phyloP scores from a whole-genome alignment of 108 stramenopile species.

The Cyclotella kingstonii region DNA sequence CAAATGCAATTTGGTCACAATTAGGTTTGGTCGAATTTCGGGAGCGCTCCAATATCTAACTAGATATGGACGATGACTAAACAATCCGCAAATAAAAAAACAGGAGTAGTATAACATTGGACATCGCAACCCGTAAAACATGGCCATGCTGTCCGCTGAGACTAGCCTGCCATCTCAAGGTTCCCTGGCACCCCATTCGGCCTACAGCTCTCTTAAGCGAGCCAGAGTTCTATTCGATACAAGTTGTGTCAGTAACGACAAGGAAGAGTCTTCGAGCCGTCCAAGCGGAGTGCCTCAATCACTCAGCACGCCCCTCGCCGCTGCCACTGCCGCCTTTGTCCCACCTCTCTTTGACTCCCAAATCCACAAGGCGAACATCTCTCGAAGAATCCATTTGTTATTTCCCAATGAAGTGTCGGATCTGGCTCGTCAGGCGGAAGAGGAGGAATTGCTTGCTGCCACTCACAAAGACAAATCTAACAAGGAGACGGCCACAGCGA shows the following conservation, averaged over 20 bases:
- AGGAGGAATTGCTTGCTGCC: not conserved
- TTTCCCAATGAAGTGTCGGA: slow-evolving; percentile 47
- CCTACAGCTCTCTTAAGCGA: slow-evolving; percentile 47
- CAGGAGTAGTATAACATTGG: too few species aligned
- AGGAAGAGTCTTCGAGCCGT: too few species aligned
- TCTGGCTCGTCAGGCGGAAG: slow-evolving; percentile 29
- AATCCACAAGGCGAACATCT: slow-evolving; percentile 29
- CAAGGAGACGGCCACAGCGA: slow-evolving; percentile 29
- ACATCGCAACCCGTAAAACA: too few species aligned
- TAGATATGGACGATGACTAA: too few species aligned
- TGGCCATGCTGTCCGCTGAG: not conserved
- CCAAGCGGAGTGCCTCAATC: slow-evolving; percentile 1
- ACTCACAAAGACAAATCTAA: not conserved
- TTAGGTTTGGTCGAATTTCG: too few species aligned
- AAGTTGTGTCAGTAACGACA: not conserved
- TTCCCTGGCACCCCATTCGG: slow-evolving; percentile 41
- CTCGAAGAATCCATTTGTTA: slow-evolving; percentile 27
- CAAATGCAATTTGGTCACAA: too few species aligned
- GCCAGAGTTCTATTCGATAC: slow-evolving; percentile 45
- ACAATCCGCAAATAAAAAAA: too few species aligned
- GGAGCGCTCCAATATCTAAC: too few species aligned
- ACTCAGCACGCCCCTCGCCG: slow-evolving; percentile 11
- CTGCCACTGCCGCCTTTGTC: slow-evolving; percentile 37
- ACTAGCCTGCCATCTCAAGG: too few species aligned
- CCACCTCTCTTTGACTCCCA: slow-evolving; percentile 35